Evolutionary conservation across 2,329 filamentous ascomycete genomes (phyloP), one percentile per base, ranked within the genome.

Genomic region (Aspergillus flavus): DNA sequence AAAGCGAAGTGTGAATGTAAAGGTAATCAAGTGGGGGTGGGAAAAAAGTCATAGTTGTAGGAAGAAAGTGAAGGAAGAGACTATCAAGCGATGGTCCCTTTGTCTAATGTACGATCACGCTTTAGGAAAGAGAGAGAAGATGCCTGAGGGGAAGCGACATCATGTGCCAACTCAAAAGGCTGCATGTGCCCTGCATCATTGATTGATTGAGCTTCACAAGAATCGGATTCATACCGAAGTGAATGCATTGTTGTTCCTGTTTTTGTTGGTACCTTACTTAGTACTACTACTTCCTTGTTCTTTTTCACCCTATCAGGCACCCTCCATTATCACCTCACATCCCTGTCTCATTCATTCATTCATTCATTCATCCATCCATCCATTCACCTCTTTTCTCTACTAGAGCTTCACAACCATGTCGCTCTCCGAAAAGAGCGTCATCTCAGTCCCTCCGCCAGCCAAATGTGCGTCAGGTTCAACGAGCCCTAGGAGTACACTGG

Each of bases 401-500:
- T 10, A 26, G 28, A 48, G 21, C 45, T 36, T 19, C 36, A 10
- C 39, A 48, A 62, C 26, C 57, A 70, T 71, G 69, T 67, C 66
- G 36, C 34, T 54, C 30, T 57, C 58, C 21, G 64, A 68, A 32
- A 46, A 69, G 53, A 63, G 23, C 26, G 57, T 59, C 23, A 55
- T 70, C 41, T 59, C 67, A 6, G 64, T 64, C 7, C 69, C 69
- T 5, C 65, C 67, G 21, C 41, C 66, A 26, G 68, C 66, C 46
- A 65, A 61, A 46, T 69, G 64, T 61, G 61, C 62, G 5, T 60
- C 58, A 16, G 58, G 39, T 6, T 57, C 63, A 54, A 57, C 53
- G 9, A 68, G 57, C 41, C 66, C 65, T 2, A 72, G 66, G 30
- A 68, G 68, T 12, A 71, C 68, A 19, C 65, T 73, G 36, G 57